These are phyloP conservation scores for Arthromyces matolae DNA, from an alignment of 768 basidiomycete species.

Conservation along the genomic window DNA sequence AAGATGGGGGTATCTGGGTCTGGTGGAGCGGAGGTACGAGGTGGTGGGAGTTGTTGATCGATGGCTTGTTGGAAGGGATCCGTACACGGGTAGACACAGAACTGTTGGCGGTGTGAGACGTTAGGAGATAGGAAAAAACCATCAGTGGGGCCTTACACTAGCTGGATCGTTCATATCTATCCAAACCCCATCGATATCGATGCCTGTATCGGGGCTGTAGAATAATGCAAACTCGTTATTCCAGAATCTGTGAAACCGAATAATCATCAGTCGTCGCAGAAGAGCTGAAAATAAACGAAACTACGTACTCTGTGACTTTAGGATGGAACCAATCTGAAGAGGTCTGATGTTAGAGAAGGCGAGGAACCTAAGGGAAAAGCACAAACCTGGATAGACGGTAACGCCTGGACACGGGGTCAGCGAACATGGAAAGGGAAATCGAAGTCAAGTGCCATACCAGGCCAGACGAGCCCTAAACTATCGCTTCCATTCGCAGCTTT, in stretches of 20 bases:
- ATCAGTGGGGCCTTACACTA: conserved; percentile 38
- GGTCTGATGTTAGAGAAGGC: background rate
- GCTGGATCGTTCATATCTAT: conserved; percentile 77
- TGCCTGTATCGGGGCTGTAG: conserved; percentile 46
- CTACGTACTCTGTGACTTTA: conserved; percentile 44
- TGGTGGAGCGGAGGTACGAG: conserved; percentile 46
- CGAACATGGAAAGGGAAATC: conserved; percentile 5
- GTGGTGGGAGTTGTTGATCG: conserved; percentile 50
- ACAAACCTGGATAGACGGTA: conserved; percentile 51
- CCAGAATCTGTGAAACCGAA: conserved; percentile 46
- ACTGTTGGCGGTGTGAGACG: conserved; percentile 40
- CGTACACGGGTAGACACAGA: conserved; percentile 59
- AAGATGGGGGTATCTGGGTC: conserved; percentile 54
- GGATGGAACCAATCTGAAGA: conserved; percentile 58
- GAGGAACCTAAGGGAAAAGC: background rate
- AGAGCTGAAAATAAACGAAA: background rate
- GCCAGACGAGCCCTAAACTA: conserved; percentile 61
- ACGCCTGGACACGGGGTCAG: conserved; percentile 34
- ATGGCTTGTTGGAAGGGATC: conserved; percentile 58
- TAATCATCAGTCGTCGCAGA: background rate
- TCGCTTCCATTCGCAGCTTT: conserved; percentile 59
- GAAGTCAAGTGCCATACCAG: conserved; percentile 47
- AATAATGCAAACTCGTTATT: conserved; percentile 55
- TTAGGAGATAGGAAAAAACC: background rate
- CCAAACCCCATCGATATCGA: conserved; percentile 72